Percentiles rank a stretch among this genome's conserved stretches.
phyloP scores from a whole-genome alignment of 2,329 filamentous ascomycete species.

The Aspergillus sp. region DNA sequence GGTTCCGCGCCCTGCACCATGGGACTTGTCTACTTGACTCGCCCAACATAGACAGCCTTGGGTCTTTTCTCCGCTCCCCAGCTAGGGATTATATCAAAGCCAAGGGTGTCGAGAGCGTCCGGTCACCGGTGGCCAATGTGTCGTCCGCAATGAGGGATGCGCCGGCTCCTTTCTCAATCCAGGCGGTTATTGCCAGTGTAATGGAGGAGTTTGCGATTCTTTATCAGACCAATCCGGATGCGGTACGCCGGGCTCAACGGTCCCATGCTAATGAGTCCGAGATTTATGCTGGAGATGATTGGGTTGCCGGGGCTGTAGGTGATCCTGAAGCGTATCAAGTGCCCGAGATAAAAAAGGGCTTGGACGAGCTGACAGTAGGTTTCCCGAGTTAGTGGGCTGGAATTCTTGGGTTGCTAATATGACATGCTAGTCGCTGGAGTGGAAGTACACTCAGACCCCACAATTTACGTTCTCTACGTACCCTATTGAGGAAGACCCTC shows the following conservation, averaged over 20 bases:
- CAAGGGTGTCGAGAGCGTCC: slow-evolving; percentile 88
- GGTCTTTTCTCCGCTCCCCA: slow-evolving; percentile 74
- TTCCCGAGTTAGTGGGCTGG: neutral
- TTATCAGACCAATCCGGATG: slow-evolving; percentile 58
- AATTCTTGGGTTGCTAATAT: neutral
- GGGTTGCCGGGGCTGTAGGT: slow-evolving; percentile 54
- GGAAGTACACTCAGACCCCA: slow-evolving; percentile 86
- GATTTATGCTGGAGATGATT: slow-evolving; percentile 38
- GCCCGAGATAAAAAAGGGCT: slow-evolving; percentile 64
- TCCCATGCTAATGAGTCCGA: slow-evolving; percentile 40
- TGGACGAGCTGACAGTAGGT: slow-evolving; percentile 60
- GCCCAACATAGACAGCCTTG: slow-evolving; percentile 72
- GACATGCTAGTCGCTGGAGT: slow-evolving; percentile 51
- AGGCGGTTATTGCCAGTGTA: slow-evolving; percentile 58
- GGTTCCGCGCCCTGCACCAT: slow-evolving; percentile 82
- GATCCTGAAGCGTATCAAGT: slow-evolving; percentile 52
- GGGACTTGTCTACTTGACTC: slow-evolving; percentile 85
- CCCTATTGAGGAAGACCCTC: slow-evolving; percentile 62
- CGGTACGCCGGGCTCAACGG: slow-evolving; percentile 36
- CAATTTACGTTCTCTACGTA: slow-evolving; percentile 74
- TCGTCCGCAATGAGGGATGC: slow-evolving; percentile 57
- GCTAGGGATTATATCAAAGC: slow-evolving; percentile 76
- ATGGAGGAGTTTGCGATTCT: slow-evolving; percentile 68
- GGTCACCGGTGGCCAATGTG: slow-evolving; percentile 82
- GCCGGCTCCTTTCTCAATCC: slow-evolving; percentile 51